Evolutionary conservation across 2,329 filamentous ascomycete genomes (phyloP).

Genomic region (Scedosporium boydii): DNA sequence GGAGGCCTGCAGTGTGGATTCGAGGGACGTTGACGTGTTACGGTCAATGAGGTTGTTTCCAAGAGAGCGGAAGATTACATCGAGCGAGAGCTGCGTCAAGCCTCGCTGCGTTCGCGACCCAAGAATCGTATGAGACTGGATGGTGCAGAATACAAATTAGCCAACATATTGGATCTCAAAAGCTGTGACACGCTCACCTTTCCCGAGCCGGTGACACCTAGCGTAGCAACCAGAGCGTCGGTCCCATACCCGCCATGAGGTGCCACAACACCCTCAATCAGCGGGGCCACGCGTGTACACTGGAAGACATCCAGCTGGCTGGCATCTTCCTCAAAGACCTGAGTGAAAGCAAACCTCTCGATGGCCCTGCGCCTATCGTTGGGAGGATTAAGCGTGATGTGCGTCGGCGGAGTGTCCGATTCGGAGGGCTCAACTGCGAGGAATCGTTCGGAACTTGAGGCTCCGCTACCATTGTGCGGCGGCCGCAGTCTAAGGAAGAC

Average conservation of each 20-base stretch:
- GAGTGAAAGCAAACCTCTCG: constrained; percentile 90
- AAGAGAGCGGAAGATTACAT: constrained; percentile 79
- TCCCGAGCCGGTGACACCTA: constrained; percentile 91
- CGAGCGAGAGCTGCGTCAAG: constrained; percentile 82
- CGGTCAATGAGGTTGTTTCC: constrained; percentile 60
- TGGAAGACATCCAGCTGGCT: constrained; percentile 81
- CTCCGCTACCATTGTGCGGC: constrained; percentile 27
- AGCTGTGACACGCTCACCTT: constrained; percentile 51
- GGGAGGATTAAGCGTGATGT: constrained; percentile 71
- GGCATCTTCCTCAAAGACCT: constrained; percentile 81
- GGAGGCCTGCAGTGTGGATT: constrained; percentile 64
- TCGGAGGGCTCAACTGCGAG: constrained; percentile 61
- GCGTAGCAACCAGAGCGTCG: constrained; percentile 80
- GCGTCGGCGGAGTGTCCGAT: constrained; percentile 40
- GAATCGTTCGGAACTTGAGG: constrained; percentile 51
- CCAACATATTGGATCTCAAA: constrained; percentile 4
- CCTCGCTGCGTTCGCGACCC: constrained; percentile 81
- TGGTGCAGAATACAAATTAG: not conserved
- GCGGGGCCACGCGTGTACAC: constrained; percentile 61
- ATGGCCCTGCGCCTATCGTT: constrained; percentile 80
- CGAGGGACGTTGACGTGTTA: constrained; percentile 46
- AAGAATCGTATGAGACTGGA: constrained; percentile 87
- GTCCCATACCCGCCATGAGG: constrained; percentile 65
- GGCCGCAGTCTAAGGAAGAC: constrained; percentile 81
- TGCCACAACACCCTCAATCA: constrained; percentile 75